Conservation (phyloP, 106 monocot genomes). For the Allium sativum region DNA sequence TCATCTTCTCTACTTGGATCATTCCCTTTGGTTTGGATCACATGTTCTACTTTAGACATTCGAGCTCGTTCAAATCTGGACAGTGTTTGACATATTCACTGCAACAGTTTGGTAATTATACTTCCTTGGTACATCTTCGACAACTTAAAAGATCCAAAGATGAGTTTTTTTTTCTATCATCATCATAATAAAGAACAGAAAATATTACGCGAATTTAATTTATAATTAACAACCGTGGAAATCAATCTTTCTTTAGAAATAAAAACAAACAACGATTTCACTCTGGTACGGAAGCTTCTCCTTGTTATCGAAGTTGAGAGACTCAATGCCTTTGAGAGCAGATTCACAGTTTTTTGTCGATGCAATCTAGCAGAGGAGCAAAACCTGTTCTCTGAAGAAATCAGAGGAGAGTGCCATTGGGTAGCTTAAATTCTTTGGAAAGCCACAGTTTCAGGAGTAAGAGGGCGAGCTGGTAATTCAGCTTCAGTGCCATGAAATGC, state of each 20-base stretch:
- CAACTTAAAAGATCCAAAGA: no score
- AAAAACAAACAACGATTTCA: not conserved
- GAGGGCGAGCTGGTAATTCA: slow-evolving; percentile 14
- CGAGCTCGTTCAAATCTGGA: no score
- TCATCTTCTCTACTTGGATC: no score
- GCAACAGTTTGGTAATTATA: no score
- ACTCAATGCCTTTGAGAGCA: slow-evolving; percentile 61
- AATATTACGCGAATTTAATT: slow-evolving; percentile 1
- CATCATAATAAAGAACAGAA: no score
- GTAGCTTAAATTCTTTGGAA: slow-evolving; percentile 26
- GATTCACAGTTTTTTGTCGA: slow-evolving; percentile 50
- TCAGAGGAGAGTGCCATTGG: slow-evolving; percentile 36
- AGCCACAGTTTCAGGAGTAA: slow-evolving; percentile 22
- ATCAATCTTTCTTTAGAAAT: not conserved
- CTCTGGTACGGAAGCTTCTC: slow-evolving; percentile 21
- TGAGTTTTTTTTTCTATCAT: no score
- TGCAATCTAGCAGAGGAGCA: slow-evolving; percentile 41
- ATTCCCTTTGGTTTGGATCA: no score
- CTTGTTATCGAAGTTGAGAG: slow-evolving; percentile 43
- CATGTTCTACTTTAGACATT: no score
- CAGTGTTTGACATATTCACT: no score
- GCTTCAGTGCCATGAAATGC: slow-evolving; percentile 10
- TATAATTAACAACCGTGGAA: not conserved
- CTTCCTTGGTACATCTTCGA: no score
- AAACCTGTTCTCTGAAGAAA: slow-evolving; percentile 28